Evolutionary conservation across 495 filamentous ascomycete species (phyloP).

Genomic region (Mytilinidion resinicola): DNA sequence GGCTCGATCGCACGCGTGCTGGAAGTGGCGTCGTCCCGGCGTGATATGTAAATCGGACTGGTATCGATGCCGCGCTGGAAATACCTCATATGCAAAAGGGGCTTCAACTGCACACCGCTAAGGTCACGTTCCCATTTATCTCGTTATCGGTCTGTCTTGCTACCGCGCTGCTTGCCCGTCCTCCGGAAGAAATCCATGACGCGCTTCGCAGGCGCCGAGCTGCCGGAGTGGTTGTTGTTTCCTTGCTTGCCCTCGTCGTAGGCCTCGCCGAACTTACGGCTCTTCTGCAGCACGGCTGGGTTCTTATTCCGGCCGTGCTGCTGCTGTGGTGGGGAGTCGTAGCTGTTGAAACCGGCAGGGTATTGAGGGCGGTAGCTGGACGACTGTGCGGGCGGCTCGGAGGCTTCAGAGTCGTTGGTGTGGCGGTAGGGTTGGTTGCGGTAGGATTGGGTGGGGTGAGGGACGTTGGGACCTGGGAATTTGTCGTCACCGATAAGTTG

Average conservation of each 20-base stretch:
- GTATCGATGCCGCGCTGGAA: too few relatives aligned
- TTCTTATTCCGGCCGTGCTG: conserved; percentile 8
- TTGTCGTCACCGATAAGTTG: conserved; percentile 22
- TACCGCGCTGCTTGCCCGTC: conserved; percentile 56
- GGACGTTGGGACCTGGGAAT: conserved; percentile 19
- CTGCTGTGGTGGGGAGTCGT: conserved; percentile 10
- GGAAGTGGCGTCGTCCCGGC: too few relatives aligned
- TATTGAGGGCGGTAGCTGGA: conserved; percentile 15
- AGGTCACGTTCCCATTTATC: too few relatives aligned
- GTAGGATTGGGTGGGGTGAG: conserved; percentile 15
- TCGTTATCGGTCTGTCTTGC: too few relatives aligned
- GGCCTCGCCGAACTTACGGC: conserved; percentile 79
- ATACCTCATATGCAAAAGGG: too few relatives aligned
- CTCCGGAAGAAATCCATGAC: conserved; percentile 98
- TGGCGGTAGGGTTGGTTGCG: conserved; percentile 18
- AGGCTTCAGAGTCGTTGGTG: conserved; percentile 22
- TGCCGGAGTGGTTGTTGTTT: conserved; percentile 62
- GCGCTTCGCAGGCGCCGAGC: conserved; percentile 73
- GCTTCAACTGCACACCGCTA: too few relatives aligned
- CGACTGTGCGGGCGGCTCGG: conserved; percentile 13
- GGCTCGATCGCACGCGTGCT: too few relatives aligned
- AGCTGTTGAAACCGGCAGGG: conserved; percentile 17
- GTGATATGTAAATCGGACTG: too few relatives aligned
- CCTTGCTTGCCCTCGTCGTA: conserved; percentile 68
- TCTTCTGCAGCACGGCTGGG: conserved; percentile 65